Evolutionary conservation across 2,329 filamentous ascomycete species (phyloP).

Genomic region (Bipolaris victoriae): DNA sequence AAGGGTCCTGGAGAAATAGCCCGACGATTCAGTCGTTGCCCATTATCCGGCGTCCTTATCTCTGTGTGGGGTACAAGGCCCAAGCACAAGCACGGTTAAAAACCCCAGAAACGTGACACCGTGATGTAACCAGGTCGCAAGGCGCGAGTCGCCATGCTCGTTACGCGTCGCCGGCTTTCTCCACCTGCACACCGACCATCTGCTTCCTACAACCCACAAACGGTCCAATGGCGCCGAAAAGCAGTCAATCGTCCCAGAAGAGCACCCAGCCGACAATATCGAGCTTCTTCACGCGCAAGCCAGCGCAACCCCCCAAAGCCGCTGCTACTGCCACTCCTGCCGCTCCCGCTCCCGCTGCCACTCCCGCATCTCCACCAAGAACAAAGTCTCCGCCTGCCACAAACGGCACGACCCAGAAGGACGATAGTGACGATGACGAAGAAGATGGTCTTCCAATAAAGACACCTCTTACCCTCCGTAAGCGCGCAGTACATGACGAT

Average conservation of each 20-base stretch:
- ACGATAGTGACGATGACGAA: constrained; percentile 14
- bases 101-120: constrained; percentile 27
- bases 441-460: constrained; percentile 22
- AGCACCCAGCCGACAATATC: constrained; percentile 85
- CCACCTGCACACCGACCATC: constrained; percentile 14
- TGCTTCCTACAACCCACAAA: constrained; percentile 12
- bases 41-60: background rate
- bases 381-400: constrained; percentile 30
- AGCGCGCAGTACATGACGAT: constrained; percentile 47
- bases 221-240: constrained; percentile 47
- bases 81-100: background rate
- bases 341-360: background rate
- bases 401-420: constrained; percentile 7
- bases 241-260: constrained; percentile 46
- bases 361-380: constrained; percentile 17
- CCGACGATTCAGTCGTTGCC: background rate
- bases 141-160: constrained; percentile 10
- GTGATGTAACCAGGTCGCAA: constrained; percentile 24
- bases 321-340: constrained; percentile 2
- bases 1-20: background rate
- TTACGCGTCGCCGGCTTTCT: constrained; percentile 24
- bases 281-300: constrained; percentile 73
- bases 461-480: constrained; percentile 22
- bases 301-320: constrained; percentile 44
- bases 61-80: background rate